phyloP scores from a whole-genome alignment of 192 early-diverging fungal species.

The Rhizophagus clarus region DNA sequence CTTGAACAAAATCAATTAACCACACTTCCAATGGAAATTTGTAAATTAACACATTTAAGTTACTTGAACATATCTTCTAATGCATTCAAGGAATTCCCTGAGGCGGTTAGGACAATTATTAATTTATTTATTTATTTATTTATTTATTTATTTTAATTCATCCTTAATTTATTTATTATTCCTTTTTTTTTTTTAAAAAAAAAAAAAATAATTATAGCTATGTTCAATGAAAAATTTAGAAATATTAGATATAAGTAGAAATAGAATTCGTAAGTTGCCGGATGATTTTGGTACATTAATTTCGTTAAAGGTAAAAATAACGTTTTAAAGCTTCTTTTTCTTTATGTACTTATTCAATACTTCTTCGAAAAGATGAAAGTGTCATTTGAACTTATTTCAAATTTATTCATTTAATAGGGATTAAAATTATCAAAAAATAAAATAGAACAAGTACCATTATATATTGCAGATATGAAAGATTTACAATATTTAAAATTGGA shows the following conservation, averaged over 20 bases:
- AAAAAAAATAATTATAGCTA: slow-evolving; percentile 30
- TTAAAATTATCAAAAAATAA: slow-evolving; percentile 45
- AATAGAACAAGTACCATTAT: slow-evolving; percentile 40
- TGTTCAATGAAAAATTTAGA: slow-evolving; percentile 43
- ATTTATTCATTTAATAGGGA: slow-evolving; percentile 18
- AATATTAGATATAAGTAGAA: slow-evolving; percentile 47
- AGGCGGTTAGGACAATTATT: slow-evolving; percentile 35
- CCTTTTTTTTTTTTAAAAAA: background rate
- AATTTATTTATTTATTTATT: background rate
- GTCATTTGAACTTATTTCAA: too few relatives aligned
- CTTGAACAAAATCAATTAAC: slow-evolving; percentile 31
- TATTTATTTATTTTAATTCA: background rate
- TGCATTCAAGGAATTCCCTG: slow-evolving; percentile 43
- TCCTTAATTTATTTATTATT: slow-evolving; percentile 9
- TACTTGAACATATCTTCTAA: slow-evolving; percentile 46
- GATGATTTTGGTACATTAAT: slow-evolving; percentile 43
- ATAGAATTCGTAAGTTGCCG: slow-evolving; percentile 44
- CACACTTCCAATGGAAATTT: slow-evolving; percentile 41
- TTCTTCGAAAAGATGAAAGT: too few relatives aligned
- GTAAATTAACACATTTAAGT: slow-evolving; percentile 42
- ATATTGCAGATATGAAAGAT: slow-evolving; percentile 43
- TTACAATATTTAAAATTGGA: slow-evolving; percentile 48
- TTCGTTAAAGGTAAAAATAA: slow-evolving; percentile 37
- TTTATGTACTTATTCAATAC: too few relatives aligned
- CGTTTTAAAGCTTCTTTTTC: too few relatives aligned